Evolutionary conservation across 192 early-diverging fungal genomes (phyloP), one percentile per base, ranked within the genome.

Genomic region (Lobulomyces angularis): DNA sequence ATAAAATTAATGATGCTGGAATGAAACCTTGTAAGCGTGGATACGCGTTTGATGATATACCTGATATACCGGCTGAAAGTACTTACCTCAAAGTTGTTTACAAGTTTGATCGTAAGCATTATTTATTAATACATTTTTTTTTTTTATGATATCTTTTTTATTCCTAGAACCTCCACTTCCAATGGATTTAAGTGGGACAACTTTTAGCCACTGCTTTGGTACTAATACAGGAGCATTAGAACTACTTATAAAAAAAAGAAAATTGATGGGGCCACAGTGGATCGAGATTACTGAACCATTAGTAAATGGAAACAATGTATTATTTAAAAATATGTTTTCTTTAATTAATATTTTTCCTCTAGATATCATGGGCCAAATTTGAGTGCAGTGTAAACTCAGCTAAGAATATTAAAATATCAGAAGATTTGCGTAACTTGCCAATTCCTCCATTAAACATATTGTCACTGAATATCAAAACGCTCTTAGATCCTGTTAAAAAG

Each of bases 221-320:
- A 65, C 82, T 3, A 73, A 79, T 31, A 88, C 87, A 8, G 76
- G 62, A 29, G 82, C 88, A 1, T 61, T 96, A n/a, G 96, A 99
- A 59, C 73, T 84, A 19, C 81, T 99, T 35, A 53, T 97, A n/a
- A 70, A 92, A 18, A 90, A 97, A 58, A 72, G 91, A 17, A 79
- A 86, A 41, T 59, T 99, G 20, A 97, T 89, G 88, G 96, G 96
- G 0, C 96, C 96, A 4, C 83, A 80, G 43, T 99, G 96, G 96
- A 60, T 99, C 0, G 52, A 67, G 9, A 70, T 95, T 21, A 62
- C 57, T 26, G 45, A 83, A 16, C 69, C 80, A 0, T 50, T 60
- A 14, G 46, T 77, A 2, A 65, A 51, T 27, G 51, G 45, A 22
- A 48, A 51, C 7, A 73, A 63, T 41, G 75, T 78, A 48, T 35